Evolutionary conservation across 345 rosid species (phyloP), one percentile per base, ranked within the genome.

Genomic region (Atalantia buxifolia): DNA sequence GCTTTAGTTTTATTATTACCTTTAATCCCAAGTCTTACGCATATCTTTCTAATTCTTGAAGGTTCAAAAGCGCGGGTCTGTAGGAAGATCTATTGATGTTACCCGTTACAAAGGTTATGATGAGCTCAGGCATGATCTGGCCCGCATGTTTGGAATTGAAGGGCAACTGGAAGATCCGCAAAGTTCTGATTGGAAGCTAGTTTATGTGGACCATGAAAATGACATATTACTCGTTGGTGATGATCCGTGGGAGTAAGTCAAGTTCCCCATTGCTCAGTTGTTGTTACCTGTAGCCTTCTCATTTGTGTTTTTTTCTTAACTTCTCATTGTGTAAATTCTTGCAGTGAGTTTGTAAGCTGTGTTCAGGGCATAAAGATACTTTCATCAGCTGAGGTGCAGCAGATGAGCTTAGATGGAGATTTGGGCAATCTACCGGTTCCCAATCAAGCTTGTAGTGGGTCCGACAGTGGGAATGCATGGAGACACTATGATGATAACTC

Each of bases 11-110:
- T 40, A 1, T 59, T 16, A 10, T 67, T 27, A 6, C 25, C 21
- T 35, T 67, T 36, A 22, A 25, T 1, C 12, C 9, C 16, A 22
- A 35, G 9, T 66, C 55, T 66, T 53, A 35, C 40, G 56, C 67
- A 33, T 14, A 45, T 13, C 50, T 45, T 45, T 45, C 50, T 45
- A 45, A 45, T 56, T 56, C 36, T n/a, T 87, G 84, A 74, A 96
- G 99, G 97, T 94, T 83, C 97, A 94, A 89, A 96, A 94, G 88
- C 97, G 97, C 31, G 98, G 99, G 21, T 89, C 98, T 31, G 98
- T 92, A 0, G 98, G 99, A 82, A 91, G 99, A 87, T 96, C 97
- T 53, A 92, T 96, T 48, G 99, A 96, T 76, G 92, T 96, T 48
- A 92, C 94, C 21, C 94, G 98, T 62, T 92, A 89, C 78, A 89